phyloP scores from a whole-genome alignment of 2,329 filamentous ascomycete species.

The Neofusicoccum sp. region DNA sequence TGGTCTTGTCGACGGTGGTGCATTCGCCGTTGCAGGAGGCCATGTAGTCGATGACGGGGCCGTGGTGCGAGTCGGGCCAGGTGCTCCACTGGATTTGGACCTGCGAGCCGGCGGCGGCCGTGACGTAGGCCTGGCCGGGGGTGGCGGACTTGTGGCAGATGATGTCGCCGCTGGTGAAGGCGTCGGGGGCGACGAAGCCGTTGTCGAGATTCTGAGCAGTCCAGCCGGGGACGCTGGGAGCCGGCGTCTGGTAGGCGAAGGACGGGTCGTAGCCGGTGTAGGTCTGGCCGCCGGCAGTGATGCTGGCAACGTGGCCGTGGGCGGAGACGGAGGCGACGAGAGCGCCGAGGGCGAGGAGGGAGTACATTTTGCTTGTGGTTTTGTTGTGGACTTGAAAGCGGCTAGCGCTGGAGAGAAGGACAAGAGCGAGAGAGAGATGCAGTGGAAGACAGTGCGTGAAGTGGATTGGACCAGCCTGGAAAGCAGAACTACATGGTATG shows the following conservation, averaged over 20 bases:
- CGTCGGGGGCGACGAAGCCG: slow-evolving; percentile 33
- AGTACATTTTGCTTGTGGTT: slow-evolving; percentile 22
- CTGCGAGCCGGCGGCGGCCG: slow-evolving; percentile 34
- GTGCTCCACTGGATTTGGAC: slow-evolving; percentile 35
- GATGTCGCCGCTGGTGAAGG: slow-evolving; percentile 29
- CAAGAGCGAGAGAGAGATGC: background rate
- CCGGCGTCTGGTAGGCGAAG: slow-evolving; percentile 30
- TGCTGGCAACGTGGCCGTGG: slow-evolving; percentile 32
- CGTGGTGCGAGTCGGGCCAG: slow-evolving; percentile 38
- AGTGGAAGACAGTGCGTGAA: slow-evolving; percentile 15
- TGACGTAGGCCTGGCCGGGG: slow-evolving; percentile 31
- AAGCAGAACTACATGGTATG: slow-evolving; percentile 5
- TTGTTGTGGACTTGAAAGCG: slow-evolving; percentile 9
- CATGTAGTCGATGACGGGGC: slow-evolving; percentile 41
- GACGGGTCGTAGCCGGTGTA: slow-evolving; percentile 34
- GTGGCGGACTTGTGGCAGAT: slow-evolving; percentile 37
- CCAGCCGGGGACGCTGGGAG: slow-evolving; percentile 34
- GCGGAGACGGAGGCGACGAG: slow-evolving; percentile 25
- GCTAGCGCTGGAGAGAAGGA: background rate
- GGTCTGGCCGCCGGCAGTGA: slow-evolving; percentile 29
- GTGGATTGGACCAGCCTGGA: slow-evolving; percentile 17
- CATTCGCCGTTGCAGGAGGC: slow-evolving; percentile 35
- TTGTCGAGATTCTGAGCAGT: slow-evolving; percentile 36
- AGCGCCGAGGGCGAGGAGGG: slow-evolving; percentile 25
- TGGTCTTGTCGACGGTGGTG: slow-evolving; percentile 32